phyloP scores from a whole-genome alignment of 2,329 filamentous ascomycete species.

The Phialemoniopsis sp. region DNA sequence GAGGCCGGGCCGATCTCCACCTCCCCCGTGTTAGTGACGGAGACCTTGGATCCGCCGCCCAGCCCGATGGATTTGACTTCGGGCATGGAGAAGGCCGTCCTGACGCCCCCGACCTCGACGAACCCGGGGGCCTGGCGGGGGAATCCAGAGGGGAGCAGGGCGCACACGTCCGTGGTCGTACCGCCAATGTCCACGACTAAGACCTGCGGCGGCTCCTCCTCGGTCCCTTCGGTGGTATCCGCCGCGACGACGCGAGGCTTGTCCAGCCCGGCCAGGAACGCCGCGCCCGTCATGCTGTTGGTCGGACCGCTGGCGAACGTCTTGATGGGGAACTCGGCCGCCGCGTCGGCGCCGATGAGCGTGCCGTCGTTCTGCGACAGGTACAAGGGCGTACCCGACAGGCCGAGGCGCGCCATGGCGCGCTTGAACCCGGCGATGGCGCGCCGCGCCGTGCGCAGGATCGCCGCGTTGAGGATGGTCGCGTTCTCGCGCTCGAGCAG shows the following conservation, averaged over 20 bases:
- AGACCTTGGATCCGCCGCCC: conserved; percentile 43
- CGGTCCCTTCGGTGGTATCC: background rate
- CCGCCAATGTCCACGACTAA: conserved; percentile 57
- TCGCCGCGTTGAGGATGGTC: conserved; percentile 49
- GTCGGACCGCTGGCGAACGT: conserved; percentile 51
- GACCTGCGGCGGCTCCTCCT: conserved; percentile 19
- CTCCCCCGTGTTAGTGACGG: background rate
- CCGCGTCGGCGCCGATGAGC: conserved; percentile 39
- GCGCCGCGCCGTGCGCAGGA: conserved; percentile 39
- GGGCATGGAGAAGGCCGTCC: conserved; percentile 55
- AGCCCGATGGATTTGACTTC: conserved; percentile 52
- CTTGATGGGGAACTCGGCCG: conserved; percentile 44
- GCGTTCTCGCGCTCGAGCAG: conserved; percentile 47
- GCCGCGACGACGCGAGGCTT: conserved; percentile 5
- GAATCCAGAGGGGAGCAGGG: conserved; percentile 53
- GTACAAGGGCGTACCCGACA: conserved; percentile 36
- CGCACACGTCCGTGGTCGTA: conserved; percentile 57
- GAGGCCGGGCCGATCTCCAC: conserved; percentile 52
- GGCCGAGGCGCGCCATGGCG: conserved; percentile 36
- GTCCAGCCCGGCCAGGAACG: conserved; percentile 46
- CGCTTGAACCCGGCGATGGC: conserved; percentile 42
- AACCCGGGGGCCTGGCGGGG: conserved; percentile 56
- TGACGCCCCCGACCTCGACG: conserved; percentile 52
- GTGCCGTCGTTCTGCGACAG: conserved; percentile 52
- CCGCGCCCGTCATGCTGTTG: conserved; percentile 49